phyloP scores from a whole-genome alignment of 2,329 filamentous ascomycete species.

The Venturia oleaginea region DNA sequence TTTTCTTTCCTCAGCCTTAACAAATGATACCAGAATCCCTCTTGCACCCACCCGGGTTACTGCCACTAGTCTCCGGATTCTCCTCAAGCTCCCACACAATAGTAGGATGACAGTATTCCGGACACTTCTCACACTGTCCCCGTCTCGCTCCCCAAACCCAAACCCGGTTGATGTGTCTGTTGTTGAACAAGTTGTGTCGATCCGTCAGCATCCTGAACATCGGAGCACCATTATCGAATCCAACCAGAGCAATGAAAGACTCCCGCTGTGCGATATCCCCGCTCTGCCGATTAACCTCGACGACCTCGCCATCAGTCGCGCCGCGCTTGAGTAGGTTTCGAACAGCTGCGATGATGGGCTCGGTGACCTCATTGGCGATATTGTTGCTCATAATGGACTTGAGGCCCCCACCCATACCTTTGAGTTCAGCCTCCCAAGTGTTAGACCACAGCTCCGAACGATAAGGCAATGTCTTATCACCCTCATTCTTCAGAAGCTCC shows the following conservation, averaged over 20 bases:
- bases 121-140: neutral
- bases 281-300: neutral
- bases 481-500: neutral
- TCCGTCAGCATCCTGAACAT: neutral
- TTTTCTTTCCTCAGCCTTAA: neutral
- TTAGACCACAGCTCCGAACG: neutral
- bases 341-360: neutral
- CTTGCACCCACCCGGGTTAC: neutral
- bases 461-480: neutral
- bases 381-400: neutral
- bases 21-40: neutral
- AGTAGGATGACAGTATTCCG: neutral
- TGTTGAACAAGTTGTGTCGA: neutral
- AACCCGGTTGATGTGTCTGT: neutral
- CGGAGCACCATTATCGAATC: neutral
- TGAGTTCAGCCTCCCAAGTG: neutral
- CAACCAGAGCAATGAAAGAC: neutral
- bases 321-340: neutral
- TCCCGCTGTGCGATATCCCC: neutral
- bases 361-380: neutral
- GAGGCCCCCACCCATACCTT: neutral
- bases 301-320: neutral
- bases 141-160: neutral
- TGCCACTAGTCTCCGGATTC: too few species aligned
- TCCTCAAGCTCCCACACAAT: neutral